Conservation (phyloP, 768 basidiomycete genomes). For the Lactarius tabidus region DNA sequence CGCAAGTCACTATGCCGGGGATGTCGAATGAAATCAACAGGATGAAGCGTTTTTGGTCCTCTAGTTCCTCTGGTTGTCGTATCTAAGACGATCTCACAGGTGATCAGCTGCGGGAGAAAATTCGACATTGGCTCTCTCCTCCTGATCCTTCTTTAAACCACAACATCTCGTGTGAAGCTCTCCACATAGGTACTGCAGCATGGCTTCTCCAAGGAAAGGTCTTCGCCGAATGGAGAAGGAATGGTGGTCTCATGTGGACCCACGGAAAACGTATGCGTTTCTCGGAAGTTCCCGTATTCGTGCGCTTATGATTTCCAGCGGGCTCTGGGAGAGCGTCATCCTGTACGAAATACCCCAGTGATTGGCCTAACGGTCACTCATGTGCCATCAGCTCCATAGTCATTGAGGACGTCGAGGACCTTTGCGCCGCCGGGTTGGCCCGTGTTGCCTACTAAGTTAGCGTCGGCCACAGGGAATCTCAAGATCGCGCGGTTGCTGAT, state of each 20-base stretch:
- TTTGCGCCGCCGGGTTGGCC: neutral
- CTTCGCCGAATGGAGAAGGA: conserved; percentile 6
- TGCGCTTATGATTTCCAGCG: neutral
- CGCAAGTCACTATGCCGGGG: conserved; percentile 6
- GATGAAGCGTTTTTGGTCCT: conserved; percentile 3
- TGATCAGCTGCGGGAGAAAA: neutral
- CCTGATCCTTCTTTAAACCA: neutral
- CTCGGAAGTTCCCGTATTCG: neutral
- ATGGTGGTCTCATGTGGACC: conserved; percentile 7
- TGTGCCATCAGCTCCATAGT: conserved; percentile 1
- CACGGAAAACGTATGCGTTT: conserved; percentile 10
- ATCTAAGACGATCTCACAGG: neutral
- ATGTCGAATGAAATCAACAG: neutral
- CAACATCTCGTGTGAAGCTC: neutral
- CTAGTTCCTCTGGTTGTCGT: too few species aligned
- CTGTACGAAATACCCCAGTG: neutral
- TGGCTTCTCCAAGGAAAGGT: conserved; percentile 4
- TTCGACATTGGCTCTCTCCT: neutral
- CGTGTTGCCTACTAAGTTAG: conserved; percentile 12
- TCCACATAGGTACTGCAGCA: neutral
- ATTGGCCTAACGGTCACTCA: neutral
- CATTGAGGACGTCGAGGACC: neutral
- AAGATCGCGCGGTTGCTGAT: neutral
- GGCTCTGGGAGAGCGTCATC: conserved; percentile 10
- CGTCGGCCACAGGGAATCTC: neutral